Conservation (phyloP, 768 basidiomycete species). For the Pulveroboletus sp. region DNA sequence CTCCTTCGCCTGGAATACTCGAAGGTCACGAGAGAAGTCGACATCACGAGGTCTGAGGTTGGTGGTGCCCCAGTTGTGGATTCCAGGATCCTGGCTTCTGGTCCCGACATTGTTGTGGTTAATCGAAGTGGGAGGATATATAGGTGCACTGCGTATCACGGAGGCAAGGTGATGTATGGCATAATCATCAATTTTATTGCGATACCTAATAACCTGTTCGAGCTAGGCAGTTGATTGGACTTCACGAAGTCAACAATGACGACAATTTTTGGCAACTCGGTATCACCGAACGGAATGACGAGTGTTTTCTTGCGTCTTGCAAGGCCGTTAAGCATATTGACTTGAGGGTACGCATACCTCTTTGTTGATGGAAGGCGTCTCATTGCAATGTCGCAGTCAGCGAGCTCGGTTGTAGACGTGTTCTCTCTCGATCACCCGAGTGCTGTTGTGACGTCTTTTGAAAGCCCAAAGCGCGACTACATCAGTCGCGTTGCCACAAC, state of each 20-base stretch:
- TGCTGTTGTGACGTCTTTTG: constrained; percentile 52
- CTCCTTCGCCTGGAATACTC: constrained; percentile 31
- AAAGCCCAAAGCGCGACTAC: constrained; percentile 38
- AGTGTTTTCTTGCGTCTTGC: constrained; percentile 47
- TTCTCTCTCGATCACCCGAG: constrained; percentile 32
- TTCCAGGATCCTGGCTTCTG: constrained; percentile 35
- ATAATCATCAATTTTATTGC: not conserved
- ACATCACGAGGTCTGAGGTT: constrained; percentile 37
- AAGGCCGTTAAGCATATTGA: constrained; percentile 45
- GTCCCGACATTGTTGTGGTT: constrained; percentile 38
- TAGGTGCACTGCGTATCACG: constrained; percentile 36
- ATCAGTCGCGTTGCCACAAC: constrained; percentile 58
- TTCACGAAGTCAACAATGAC: constrained; percentile 2
- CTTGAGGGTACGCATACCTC: constrained; percentile 43
- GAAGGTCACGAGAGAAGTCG: constrained; percentile 31
- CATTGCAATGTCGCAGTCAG: constrained; percentile 27
- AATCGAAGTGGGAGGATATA: constrained; percentile 53
- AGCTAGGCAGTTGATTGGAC: constrained; percentile 20
- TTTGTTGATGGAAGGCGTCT: not conserved
- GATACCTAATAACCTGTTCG: not conserved
- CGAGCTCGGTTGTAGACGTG: constrained; percentile 24
- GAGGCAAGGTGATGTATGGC: constrained; percentile 40
- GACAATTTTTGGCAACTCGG: constrained; percentile 54
- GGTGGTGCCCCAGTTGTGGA: constrained; percentile 44
- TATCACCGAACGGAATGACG: constrained; percentile 29